Evolutionary conservation across 257 asterid genomes (phyloP).

Genomic region (Fraxinus americana): DNA sequence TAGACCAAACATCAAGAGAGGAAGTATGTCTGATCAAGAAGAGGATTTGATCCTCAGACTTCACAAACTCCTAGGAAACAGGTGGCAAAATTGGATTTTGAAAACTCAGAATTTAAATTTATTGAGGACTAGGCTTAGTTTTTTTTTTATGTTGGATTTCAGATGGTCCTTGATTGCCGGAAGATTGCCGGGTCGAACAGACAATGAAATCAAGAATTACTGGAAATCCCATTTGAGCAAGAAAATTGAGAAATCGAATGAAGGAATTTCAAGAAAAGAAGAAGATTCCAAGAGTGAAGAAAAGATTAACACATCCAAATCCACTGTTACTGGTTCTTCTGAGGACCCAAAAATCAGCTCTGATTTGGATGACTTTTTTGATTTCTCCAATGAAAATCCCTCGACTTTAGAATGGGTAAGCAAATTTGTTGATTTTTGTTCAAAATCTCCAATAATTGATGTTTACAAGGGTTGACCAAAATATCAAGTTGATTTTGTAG

Average conservation of each 20-base stretch:
- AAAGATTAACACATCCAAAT: constrained; percentile 14
- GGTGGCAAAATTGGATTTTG: constrained; percentile 21
- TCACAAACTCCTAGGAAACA: constrained; percentile 59
- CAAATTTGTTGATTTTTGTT: constrained; percentile 36
- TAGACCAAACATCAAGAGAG: constrained; percentile 61
- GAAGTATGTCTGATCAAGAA: constrained; percentile 61
- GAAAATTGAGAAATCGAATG: constrained; percentile 34
- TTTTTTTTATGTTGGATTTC: background rate
- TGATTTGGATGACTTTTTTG: constrained; percentile 55
- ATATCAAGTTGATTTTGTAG: no score
- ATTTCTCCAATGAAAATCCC: constrained; percentile 65
- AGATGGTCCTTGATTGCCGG: constrained; percentile 53
- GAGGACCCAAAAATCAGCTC: constrained; percentile 26
- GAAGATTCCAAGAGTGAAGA: constrained; percentile 30
- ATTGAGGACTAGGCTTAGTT: no score
- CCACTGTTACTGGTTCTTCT: constrained; percentile 11
- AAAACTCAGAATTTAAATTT: background rate
- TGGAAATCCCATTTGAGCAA: constrained; percentile 47
- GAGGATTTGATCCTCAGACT: constrained; percentile 61
- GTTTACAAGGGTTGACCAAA: background rate
- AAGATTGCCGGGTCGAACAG: constrained; percentile 52
- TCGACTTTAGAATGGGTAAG: constrained; percentile 57
- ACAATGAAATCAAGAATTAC: constrained; percentile 51
- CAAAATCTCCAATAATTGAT: background rate
- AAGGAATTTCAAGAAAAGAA: constrained; percentile 28